Conservation (phyloP, 192 early-diverging fungal genomes). For the Backusella mclennaniae region DNA sequence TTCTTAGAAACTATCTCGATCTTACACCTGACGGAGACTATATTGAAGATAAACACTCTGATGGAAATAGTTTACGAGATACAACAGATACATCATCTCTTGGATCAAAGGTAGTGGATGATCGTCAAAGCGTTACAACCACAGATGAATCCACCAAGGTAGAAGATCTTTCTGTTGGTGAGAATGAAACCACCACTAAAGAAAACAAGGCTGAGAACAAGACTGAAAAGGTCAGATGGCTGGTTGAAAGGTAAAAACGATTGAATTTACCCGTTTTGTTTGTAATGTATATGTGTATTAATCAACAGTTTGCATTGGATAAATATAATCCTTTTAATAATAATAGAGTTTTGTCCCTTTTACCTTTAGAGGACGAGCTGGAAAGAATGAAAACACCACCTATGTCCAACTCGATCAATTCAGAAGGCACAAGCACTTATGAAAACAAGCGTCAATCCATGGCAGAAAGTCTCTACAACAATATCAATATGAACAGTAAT, state of each 20-base stretch:
- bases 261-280: not conserved
- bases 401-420: slow-evolving; percentile 13
- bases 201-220: slow-evolving; percentile 36
- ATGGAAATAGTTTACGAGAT: slow-evolving; percentile 6
- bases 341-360: slow-evolving; percentile 30
- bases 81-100: slow-evolving; percentile 16
- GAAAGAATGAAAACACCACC: slow-evolving; percentile 34
- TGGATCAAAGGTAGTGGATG: slow-evolving; percentile 16
- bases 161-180: slow-evolving; percentile 20
- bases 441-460: not conserved
- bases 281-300: not conserved
- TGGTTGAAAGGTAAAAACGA: slow-evolving; percentile 36
- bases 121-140: not conserved
- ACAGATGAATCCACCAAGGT: slow-evolving; percentile 13
- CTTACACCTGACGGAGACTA: slow-evolving; percentile 32
- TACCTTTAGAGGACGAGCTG: slow-evolving; percentile 40
- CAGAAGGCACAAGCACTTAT: not conserved
- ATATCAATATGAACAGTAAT: not conserved
- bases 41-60: slow-evolving; percentile 18
- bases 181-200: slow-evolving; percentile 5
- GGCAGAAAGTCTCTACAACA: not conserved
- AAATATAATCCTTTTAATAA: not conserved
- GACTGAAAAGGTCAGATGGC: slow-evolving; percentile 32
- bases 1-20: slow-evolving; percentile 54
- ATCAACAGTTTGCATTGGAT: not conserved